Percentiles rank a stretch among this genome's conserved stretches.
phyloP scores from a whole-genome alignment of 2,329 filamentous ascomycete species.

The Pseudocercospora fuligena region DNA sequence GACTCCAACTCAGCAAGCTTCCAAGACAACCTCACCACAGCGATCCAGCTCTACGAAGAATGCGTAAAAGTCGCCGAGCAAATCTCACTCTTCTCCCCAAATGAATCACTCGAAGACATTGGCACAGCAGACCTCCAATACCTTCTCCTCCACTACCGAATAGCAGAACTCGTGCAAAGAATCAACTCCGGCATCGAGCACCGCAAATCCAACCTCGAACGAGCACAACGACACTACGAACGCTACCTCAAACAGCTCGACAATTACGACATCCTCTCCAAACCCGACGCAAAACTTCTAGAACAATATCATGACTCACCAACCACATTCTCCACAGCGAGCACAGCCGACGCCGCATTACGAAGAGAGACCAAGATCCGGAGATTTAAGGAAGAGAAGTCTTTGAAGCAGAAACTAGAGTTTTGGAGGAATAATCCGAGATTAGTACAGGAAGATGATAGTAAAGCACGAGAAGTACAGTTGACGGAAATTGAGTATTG shows the following conservation, averaged over 20 bases:
- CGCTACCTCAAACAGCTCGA: constrained; percentile 77
- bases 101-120: constrained; percentile 87
- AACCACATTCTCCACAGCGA: constrained; percentile 72
- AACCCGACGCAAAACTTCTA: constrained; percentile 69
- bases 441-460: constrained; percentile 76
- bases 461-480: constrained; percentile 77
- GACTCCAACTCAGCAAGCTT: constrained; percentile 69
- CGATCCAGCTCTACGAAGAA: constrained; percentile 73
- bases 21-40: constrained; percentile 67
- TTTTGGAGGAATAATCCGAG: constrained; percentile 64
- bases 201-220: constrained; percentile 66
- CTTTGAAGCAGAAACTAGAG: constrained; percentile 81
- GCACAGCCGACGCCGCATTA: constrained; percentile 67
- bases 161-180: constrained; percentile 79
- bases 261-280: constrained; percentile 73
- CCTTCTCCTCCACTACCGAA: constrained; percentile 74
- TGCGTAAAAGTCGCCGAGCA: constrained; percentile 71
- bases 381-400: constrained; percentile 83
- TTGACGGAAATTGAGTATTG: constrained; percentile 74
- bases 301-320: constrained; percentile 75
- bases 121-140: constrained; percentile 83
- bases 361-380: constrained; percentile 83
- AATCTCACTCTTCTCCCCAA: constrained; percentile 84
- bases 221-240: constrained; percentile 74
- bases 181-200: constrained; percentile 60